These are phyloP conservation scores for Mimosa bimucronata DNA, from an alignment of 306 rosid genomes.

Conservation along the genomic window DNA sequence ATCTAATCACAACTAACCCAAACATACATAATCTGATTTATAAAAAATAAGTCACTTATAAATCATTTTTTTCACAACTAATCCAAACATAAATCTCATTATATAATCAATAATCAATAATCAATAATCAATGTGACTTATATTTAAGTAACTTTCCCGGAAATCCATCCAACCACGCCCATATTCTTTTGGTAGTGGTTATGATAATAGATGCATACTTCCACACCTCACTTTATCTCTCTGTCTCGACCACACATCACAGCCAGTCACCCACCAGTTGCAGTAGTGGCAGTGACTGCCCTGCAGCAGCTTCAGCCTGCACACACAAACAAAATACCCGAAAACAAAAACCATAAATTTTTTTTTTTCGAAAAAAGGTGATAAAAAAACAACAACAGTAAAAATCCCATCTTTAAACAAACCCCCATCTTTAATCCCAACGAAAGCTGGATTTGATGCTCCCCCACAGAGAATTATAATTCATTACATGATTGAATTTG, in stretches of 20 bases:
- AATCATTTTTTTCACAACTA: too few relatives aligned
- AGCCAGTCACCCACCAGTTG: conserved; percentile 60
- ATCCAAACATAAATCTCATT: too few relatives aligned
- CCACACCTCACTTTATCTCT: conserved; percentile 39
- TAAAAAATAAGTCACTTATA: too few relatives aligned
- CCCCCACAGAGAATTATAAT: conserved; percentile 34
- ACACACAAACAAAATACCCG: conserved; percentile 33
- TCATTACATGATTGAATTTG: not conserved
- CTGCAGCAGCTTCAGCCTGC: conserved; percentile 75
- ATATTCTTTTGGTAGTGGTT: not conserved
- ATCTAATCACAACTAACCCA: too few relatives aligned
- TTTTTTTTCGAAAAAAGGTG: not conserved
- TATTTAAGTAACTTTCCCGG: too few relatives aligned
- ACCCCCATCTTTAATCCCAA: conserved; percentile 33
- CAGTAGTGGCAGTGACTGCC: conserved; percentile 72
- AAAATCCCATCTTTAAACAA: not conserved
- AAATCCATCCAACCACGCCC: too few relatives aligned
- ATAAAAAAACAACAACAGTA: not conserved
- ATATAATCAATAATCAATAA: too few relatives aligned
- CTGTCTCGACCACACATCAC: conserved; percentile 83
- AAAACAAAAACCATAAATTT: not conserved
- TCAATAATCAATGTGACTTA: too few relatives aligned
- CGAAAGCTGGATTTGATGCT: conserved; percentile 59
- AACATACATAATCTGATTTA: too few relatives aligned
- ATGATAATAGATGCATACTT: too few relatives aligned